Base-by-base conservation (phyloP, 2,329 filamentous ascomycete genomes). In the Fusarium begoniae region DNA sequence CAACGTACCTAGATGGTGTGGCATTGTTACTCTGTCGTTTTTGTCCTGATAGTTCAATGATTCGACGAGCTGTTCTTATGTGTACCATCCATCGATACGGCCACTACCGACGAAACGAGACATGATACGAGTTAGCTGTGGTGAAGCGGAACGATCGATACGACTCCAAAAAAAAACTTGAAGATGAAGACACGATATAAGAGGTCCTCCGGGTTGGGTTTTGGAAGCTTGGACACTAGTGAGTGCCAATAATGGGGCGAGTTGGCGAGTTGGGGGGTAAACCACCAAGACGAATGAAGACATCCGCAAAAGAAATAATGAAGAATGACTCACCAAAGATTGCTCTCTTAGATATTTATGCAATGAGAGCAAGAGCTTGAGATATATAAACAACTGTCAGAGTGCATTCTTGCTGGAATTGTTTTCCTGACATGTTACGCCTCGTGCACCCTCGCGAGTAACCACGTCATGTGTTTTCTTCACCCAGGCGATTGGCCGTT, bases 381-480 rank as follows among this genome's bases (percentile, higher is more conserved):
- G 20, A 4, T 22, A 18, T 17, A 56, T 24, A 35, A 50, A 41
- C 26, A 30, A 41, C 44, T 44, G 17, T 43, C 14, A 18, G 38
- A 45, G 17, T 30, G 24, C 14, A 32, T 59, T 48, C 47, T 70
- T 32, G 38, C 58, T 37, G 45, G 53, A 54, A 35, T 37, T 66
- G 66, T 66, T 66, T 54, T 35, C 45, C 60, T 70, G 59, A 53
- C 44, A 69, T 41, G 56, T 50, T 50, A 68, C 24, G n/a, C 43
- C 41, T 66, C 59, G 67, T 70, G 28, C 66, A 66, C 66, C 67
- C 66, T 70, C 67, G 67, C 67, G 67, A 70, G 67, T 70, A 70
- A 70, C 67, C 67, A 70, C 20, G 53, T 54, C 60, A 55, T 66
- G 60, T 70, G 66, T 50, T 58, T 50, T 53, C 43, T 28, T 45